Evolutionary conservation across 805 yeast species (phyloP), one percentile per base, ranked within the genome.

Genomic region (Priceomyces castillae): DNA sequence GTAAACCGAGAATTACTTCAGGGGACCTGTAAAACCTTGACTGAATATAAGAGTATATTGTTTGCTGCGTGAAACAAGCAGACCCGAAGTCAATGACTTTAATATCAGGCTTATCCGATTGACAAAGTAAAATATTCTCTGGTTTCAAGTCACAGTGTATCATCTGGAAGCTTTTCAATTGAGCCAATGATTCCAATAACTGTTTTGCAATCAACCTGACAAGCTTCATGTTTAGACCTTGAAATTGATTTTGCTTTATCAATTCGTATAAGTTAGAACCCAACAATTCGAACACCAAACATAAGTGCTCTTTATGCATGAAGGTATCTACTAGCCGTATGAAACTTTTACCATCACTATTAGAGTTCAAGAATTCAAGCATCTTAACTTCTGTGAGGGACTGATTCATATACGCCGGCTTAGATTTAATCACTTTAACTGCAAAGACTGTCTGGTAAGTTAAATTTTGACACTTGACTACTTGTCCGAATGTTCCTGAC

Each of bases 71-170:
- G 59, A 88, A 92, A 60, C 98, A 90, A 0, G 98, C 96, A 2
- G 94, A 82, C 1, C 98, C 98, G 68, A 92, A 94, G 68, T 94
- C 99, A 55, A 94, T 92, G 34, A 94, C 85, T 64, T 94, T 94
- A 52, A 94, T 80, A 35, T 82, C 87, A 0, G 96, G 94, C 49
- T 82, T 79, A 61, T 89, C 95, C 4, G 90, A 82, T 39, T 83
- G 80, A 41, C 86, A 80, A 25, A 94, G 69, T 42, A 94, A 67
- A 39, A 94, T 90, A 61, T 94, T 94, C 57, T 94, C 99, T 0
- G 99, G 99, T 61, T 94, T 94, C 59, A 94, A 71, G 65, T 94
- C 99, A 67, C 99, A 94, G 60, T 94, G 99, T 34, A 94, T 90
- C 54, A 94, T 74, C 50, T 86, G 85, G 37, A 87, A 81, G 33